Conservation (phyloP, 2,329 filamentous ascomycete species). For the Helotiales sp. region DNA sequence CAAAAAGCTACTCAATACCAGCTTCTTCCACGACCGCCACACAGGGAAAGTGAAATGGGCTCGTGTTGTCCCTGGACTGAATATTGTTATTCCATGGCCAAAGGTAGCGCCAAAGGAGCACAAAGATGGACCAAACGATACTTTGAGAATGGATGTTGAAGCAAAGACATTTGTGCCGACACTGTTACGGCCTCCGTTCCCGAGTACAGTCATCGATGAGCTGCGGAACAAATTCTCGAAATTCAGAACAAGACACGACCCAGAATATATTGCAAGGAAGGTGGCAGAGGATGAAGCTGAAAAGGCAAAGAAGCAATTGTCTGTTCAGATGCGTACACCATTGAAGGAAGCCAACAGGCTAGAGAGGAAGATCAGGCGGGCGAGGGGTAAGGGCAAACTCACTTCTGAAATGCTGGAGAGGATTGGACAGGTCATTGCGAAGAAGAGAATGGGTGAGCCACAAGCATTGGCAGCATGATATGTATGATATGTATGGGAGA, state of each 20-base stretch:
- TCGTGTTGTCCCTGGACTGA: conserved; percentile 68
- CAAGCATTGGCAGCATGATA: conserved; percentile 16
- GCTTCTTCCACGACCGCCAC: conserved; percentile 50
- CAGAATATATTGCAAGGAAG: conserved; percentile 68
- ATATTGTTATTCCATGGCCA: conserved; percentile 78
- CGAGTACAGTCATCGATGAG: conserved; percentile 77
- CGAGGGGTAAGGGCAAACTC: conserved; percentile 33
- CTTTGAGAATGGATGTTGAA: conserved; percentile 73
- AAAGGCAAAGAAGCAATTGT: conserved; percentile 33
- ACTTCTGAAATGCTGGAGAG: conserved; percentile 33
- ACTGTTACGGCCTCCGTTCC: conserved; percentile 76
- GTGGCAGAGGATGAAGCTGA: conserved; percentile 55
- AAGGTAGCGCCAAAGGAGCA: conserved; percentile 49
- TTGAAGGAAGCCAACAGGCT: conserved; percentile 33
- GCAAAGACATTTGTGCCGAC: conserved; percentile 75
- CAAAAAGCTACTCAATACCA: conserved; percentile 62
- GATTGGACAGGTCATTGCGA: conserved; percentile 35
- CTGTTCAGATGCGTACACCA: conserved; percentile 34
- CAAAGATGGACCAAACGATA: conserved; percentile 65
- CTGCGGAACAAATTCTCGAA: conserved; percentile 79
- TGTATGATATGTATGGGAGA: conserved; percentile 33
- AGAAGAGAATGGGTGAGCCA: conserved; percentile 26
- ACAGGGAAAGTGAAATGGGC: conserved; percentile 50
- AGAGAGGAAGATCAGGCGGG: conserved; percentile 30
- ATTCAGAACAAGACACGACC: conserved; percentile 79